Conservation (phyloP, 2,329 filamentous ascomycete species). For the Sarocladium strictum region DNA sequence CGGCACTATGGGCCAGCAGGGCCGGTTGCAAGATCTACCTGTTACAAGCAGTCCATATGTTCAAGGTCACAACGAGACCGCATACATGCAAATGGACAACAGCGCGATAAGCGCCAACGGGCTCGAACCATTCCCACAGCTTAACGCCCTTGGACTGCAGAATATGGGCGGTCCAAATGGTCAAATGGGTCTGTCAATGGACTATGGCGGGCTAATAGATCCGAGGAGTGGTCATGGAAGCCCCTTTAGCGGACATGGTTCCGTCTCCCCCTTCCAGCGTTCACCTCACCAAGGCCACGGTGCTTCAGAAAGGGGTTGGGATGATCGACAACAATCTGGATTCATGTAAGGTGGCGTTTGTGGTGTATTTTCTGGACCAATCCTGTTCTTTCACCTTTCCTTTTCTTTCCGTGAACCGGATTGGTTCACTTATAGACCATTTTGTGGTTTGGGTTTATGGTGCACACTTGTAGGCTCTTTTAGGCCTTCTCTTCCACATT, state of each 20-base stretch:
- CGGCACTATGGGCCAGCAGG: background rate
- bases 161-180: conserved; percentile 14
- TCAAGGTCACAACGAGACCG: conserved; percentile 5
- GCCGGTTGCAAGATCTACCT: conserved; percentile 19
- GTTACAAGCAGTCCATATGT: conserved; percentile 19
- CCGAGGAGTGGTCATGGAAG: conserved; percentile 27
- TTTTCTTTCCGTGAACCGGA: conserved; percentile 5
- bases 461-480: no score
- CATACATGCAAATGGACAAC: conserved; percentile 20
- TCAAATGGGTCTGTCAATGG: conserved; percentile 22
- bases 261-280: conserved; percentile 27
- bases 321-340: conserved; percentile 17
- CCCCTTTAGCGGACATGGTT: conserved; percentile 30
- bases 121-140: conserved; percentile 25
- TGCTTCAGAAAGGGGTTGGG: conserved; percentile 18
- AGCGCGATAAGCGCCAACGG: conserved; percentile 13
- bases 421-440: background rate
- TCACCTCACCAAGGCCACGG: conserved; percentile 25
- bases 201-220: conserved; percentile 24
- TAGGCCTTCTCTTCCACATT: no score
- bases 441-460: conserved; percentile 13
- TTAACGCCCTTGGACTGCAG: conserved; percentile 28
- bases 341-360: conserved; percentile 12
- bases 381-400: conserved; percentile 12
- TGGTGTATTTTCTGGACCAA: background rate